A percentile compares a stretch with the other conserved stretches of the same genome.
These are phyloP conservation scores for Talaromyces sp. DNA, from an alignment of 2,329 filamentous ascomycete species.

Conservation along the genomic window DNA sequence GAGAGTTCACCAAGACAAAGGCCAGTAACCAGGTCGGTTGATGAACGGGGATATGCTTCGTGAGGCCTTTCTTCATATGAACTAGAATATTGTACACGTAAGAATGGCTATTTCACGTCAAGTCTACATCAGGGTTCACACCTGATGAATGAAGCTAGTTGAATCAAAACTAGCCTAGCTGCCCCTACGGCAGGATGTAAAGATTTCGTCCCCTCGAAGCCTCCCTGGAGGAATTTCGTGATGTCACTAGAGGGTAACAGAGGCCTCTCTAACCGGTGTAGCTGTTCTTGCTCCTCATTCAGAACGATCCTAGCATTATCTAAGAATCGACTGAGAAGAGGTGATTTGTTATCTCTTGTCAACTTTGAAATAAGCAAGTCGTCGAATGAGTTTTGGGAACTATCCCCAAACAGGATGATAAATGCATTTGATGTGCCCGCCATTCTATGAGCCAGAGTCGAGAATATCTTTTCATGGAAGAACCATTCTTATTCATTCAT, in stretches of 20 bases:
- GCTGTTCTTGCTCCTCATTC: not conserved
- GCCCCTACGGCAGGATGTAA: not conserved
- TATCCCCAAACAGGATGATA: not conserved
- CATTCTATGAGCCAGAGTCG: not conserved
- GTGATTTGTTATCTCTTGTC: not conserved
- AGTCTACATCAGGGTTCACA: not conserved
- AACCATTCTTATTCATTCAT: not conserved
- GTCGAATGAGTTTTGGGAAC: not conserved
- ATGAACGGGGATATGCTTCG: not conserved
- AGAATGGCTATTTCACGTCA: not conserved
- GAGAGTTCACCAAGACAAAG: conserved; percentile 43
- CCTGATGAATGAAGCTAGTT: not conserved
- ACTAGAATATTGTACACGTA: not conserved
- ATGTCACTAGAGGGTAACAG: not conserved
- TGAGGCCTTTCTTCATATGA: not conserved
- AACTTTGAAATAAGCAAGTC: not conserved
- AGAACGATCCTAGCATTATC: not conserved
- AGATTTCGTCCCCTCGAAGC: not conserved
- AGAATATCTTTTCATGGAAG: not conserved
- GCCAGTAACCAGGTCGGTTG: conserved; percentile 17
- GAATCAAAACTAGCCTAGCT: not conserved
- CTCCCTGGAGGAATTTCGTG: not conserved
- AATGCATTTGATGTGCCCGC: not conserved
- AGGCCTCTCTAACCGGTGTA: not conserved
- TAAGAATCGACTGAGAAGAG: not conserved